Base-by-base conservation (phyloP, 768 basidiomycete species). In the Rhizopogon vesiculosus region DNA sequence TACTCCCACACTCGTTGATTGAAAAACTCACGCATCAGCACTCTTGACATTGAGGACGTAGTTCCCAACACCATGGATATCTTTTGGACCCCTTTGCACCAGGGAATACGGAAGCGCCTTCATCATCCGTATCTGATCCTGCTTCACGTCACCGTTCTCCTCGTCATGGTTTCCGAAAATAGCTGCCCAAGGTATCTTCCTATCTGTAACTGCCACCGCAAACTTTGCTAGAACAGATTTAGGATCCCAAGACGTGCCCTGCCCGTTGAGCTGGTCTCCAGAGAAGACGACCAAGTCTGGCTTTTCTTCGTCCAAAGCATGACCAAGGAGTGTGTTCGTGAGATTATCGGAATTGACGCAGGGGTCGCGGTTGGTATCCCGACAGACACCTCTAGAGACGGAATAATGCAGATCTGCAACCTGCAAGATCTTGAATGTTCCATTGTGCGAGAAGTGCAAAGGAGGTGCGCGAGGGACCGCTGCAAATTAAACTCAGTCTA, bases 151-250 rank as follows among this genome's bases (percentile, higher is more conserved):
- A 13, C 86, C 88, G 49, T 83, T 78, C 57, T 94, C 89, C 43
- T 84, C 81, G 61, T 98, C 96, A 69, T 99, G 96, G 65, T 99
- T 98, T 1, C 96, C 96, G 69, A 98, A 95, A 2, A 98, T 80
- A 0, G 86, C 88, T 3, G 92, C 84, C 95, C 95, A 99, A 0
- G 95, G 90, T 39, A 96, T 87, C 19, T 78, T 71, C 45, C 85
- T 80, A 12, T 86, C 82, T 13, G 87, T 87, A 5, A 90, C 91
- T 0, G 85, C 83, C 31, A 75, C 76, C 0, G 92, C 85, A 63
- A 95, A 95, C 71, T 98, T 98, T 13, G 94, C 87, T 7, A 98
- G 73, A 3, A 96, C 88, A 3, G 88, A 89, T 63, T 86, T 84
- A 1, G 91, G 78, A 59, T 97, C 93, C 90, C 94, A 98, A 0